Conservation (phyloP, 2,329 filamentous ascomycete species). For the Fusarium luffae region DNA sequence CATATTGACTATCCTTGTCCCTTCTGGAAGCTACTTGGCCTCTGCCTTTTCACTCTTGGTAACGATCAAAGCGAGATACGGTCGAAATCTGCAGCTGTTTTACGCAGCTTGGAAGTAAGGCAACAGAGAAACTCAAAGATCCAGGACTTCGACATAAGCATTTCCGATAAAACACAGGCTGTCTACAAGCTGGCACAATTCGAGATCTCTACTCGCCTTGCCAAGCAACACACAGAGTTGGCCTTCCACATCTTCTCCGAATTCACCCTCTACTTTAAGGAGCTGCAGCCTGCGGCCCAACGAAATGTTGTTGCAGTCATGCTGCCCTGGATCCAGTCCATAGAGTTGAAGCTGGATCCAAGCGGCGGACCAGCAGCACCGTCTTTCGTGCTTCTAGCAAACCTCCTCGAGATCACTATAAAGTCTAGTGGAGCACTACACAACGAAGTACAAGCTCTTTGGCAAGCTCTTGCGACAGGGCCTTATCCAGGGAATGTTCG, state of each 20-base stretch:
- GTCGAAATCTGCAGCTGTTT: slow-evolving; percentile 84
- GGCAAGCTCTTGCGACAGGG: slow-evolving; percentile 94
- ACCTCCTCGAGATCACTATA: slow-evolving; percentile 95
- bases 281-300: slow-evolving; percentile 82
- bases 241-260: slow-evolving; percentile 97
- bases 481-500: slow-evolving; percentile 95
- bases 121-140: slow-evolving; percentile 85
- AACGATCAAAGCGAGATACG: slow-evolving; percentile 91
- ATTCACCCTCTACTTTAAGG: slow-evolving; percentile 93
- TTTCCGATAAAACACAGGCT: slow-evolving; percentile 97
- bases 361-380: slow-evolving; percentile 90
- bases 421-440: slow-evolving; percentile 88
- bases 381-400: slow-evolving; percentile 94
- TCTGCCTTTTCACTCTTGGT: slow-evolving; percentile 91
- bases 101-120: slow-evolving; percentile 84
- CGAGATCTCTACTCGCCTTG: slow-evolving; percentile 90
- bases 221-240: slow-evolving; percentile 87
- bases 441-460: slow-evolving; percentile 96
- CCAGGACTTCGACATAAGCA: slow-evolving; percentile 97
- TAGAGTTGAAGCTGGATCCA: slow-evolving; percentile 91
- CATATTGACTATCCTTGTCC: slow-evolving; percentile 83
- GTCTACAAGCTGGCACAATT: slow-evolving; percentile 98
- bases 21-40: slow-evolving; percentile 90
- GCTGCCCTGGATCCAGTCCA: slow-evolving; percentile 94
- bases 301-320: slow-evolving; percentile 95